A percentile compares a stretch with the other conserved stretches of the same genome.
Evolutionary conservation across 768 basidiomycete genomes (phyloP).

Genomic region (Roridomyces roridus): DNA sequence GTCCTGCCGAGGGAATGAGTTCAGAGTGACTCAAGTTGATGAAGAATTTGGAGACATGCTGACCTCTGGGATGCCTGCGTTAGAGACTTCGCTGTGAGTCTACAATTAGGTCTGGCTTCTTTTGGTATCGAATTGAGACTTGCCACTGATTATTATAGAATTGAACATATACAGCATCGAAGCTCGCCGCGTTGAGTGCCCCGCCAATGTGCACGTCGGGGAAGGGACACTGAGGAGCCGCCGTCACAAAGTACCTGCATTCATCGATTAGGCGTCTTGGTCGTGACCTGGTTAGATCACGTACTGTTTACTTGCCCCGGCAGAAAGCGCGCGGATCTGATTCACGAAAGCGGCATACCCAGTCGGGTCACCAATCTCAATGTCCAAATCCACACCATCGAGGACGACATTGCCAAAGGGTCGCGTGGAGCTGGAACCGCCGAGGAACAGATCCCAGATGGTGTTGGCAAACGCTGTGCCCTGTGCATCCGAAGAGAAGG

Average conservation of each 20-base stretch:
- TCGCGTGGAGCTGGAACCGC: conserved; percentile 47
- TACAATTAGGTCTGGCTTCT: neutral
- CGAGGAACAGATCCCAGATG: conserved; percentile 76
- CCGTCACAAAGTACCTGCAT: conserved; percentile 70
- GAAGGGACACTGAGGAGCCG: conserved; percentile 70
- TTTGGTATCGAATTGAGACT: neutral
- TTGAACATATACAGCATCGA: conserved; percentile 74
- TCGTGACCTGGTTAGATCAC: conserved; percentile 8
- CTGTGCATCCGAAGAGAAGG: conserved; percentile 59
- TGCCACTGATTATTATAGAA: conserved; percentile 61
- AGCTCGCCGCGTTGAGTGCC: conserved; percentile 62
- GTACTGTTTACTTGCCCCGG: conserved; percentile 56
- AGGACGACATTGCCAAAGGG: conserved; percentile 73
- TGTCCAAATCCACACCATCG: conserved; percentile 78
- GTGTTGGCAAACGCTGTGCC: conserved; percentile 61
- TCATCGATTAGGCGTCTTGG: no score
- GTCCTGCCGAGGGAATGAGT: conserved; percentile 38
- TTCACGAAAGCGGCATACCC: conserved; percentile 61
- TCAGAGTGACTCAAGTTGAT: no score
- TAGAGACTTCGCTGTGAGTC: conserved; percentile 2
- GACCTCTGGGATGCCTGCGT: neutral
- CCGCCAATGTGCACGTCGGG: conserved; percentile 67
- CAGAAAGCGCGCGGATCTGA: conserved; percentile 54
- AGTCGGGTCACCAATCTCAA: conserved; percentile 63
- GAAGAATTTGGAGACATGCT: no score